These are phyloP conservation scores for Polyporus tsugae DNA, from an alignment of 1,284 basidiomycete genomes.

Conservation along the genomic window DNA sequence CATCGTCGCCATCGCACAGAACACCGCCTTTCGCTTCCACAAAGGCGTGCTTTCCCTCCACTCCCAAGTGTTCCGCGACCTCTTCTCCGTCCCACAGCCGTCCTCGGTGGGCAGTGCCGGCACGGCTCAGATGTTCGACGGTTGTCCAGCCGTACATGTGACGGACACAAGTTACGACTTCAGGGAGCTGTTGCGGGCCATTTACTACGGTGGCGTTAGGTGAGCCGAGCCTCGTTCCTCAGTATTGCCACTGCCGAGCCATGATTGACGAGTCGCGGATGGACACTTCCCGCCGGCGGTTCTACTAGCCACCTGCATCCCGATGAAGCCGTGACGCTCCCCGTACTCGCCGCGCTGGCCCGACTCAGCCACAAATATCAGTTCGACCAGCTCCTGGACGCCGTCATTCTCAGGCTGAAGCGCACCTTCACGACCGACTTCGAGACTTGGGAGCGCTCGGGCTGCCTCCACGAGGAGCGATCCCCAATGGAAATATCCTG, in stretches of 20 bases:
- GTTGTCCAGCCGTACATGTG: not conserved
- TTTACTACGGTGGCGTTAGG: constrained; percentile 13
- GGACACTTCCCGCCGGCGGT: too few relatives aligned
- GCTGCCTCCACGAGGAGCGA: not conserved
- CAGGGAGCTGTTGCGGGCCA: constrained; percentile 6
- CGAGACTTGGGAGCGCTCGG: not conserved
- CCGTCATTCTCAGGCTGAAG: not conserved
- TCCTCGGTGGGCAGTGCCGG: not conserved
- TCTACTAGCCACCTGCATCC: not conserved
- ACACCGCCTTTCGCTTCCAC: constrained; percentile 10
- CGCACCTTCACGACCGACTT: not conserved
- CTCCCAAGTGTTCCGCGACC: constrained; percentile 13
- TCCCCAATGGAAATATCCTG: not conserved
- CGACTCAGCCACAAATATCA: constrained; percentile 24
- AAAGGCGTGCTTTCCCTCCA: not conserved
- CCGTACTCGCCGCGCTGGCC: constrained; percentile 8
- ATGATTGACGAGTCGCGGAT: too few relatives aligned
- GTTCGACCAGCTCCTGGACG: constrained; percentile 6
- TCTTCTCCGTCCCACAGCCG: constrained; percentile 6
- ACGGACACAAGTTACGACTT: constrained; percentile 16
- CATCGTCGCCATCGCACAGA: constrained; percentile 2
- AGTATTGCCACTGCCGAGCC: not conserved
- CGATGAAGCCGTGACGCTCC: not conserved
- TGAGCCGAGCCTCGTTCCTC: not conserved
- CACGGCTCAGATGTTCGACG: not conserved